Evolutionary conservation across 352 stramenopile species (phyloP).

Genomic region (Pythium angustatum): DNA sequence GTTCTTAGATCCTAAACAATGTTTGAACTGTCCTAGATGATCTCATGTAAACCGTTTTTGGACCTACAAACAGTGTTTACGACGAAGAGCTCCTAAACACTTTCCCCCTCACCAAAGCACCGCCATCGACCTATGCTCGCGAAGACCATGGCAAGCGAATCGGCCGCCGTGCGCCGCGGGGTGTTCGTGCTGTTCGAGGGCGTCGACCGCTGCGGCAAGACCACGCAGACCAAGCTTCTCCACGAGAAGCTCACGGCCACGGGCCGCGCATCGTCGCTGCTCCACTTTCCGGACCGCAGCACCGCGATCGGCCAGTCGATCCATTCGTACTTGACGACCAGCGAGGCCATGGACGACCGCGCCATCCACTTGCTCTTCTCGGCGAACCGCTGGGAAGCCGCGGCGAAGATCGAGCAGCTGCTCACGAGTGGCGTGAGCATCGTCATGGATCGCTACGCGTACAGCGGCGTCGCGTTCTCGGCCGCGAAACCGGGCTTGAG

Average conservation of each 20-base stretch:
- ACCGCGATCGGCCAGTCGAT: conserved; percentile 96
- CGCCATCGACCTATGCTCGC: too few relatives aligned
- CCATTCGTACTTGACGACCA: conserved; percentile 94
- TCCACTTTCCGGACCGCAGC: conserved; percentile 83
- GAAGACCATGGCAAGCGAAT: not conserved
- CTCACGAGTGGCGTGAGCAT: conserved; percentile 88
- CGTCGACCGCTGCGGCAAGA: conserved; percentile 99
- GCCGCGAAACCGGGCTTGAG: conserved; percentile 93
- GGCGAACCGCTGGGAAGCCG: conserved; percentile 99
- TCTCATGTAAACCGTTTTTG: not conserved
- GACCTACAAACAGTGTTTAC: not conserved
- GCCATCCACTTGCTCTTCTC: conserved; percentile 99
- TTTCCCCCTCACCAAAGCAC: too few relatives aligned
- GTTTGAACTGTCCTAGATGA: not conserved
- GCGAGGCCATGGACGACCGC: conserved; percentile 93
- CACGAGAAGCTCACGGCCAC: conserved; percentile 53
- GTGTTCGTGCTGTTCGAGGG: conserved; percentile 99
- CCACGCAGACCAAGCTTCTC: conserved; percentile 96
- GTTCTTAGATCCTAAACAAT: conserved; percentile 2
- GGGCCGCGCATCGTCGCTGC: conserved; percentile 42
- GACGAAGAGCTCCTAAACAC: not conserved
- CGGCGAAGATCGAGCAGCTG: conserved; percentile 62
- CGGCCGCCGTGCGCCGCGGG: conserved; percentile 59
- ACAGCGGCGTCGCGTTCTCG: conserved; percentile 98
- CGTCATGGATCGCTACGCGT: conserved; percentile 97